These are phyloP conservation scores for Larix kaempferi DNA, from an alignment of 75 land plant genomes.

Conservation along the genomic window DNA sequence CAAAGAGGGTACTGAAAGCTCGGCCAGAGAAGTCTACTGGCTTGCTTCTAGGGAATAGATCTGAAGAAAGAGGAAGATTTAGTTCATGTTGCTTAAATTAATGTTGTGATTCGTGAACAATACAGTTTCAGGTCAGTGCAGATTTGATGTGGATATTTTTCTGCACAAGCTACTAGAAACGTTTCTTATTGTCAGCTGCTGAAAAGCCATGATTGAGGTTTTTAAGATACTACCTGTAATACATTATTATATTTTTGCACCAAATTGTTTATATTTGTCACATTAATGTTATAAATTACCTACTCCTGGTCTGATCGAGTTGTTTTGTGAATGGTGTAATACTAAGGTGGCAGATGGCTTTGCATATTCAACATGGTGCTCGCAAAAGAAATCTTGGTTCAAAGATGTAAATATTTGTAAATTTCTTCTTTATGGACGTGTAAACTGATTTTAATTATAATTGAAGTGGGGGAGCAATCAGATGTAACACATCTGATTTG, in stretches of 20 bases:
- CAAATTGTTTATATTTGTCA: not conserved
- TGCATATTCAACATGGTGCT: too few relatives aligned
- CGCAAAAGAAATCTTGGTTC: not conserved
- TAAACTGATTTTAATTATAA: not conserved
- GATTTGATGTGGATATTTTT: not conserved
- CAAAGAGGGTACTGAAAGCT: not conserved
- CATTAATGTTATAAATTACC: not conserved
- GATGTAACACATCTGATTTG: not conserved
- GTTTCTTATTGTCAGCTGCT: not conserved
- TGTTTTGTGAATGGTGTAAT: not conserved
- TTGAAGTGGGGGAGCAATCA: not conserved
- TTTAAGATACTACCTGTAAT: not conserved
- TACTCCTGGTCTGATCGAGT: not conserved
- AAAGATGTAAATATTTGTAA: not conserved
- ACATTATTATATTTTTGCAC: not conserved
- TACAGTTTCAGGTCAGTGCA: slow-evolving; percentile 6
- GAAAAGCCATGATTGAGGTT: not conserved
- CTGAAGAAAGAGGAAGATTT: not conserved
- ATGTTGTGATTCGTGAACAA: not conserved
- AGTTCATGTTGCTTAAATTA: slow-evolving; percentile 4
- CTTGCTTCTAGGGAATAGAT: slow-evolving; percentile 3
- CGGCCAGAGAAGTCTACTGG: not conserved
- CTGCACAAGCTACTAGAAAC: not conserved
- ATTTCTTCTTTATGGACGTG: not conserved
- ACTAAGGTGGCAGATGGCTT: not conserved